A percentile compares a stretch with the other conserved stretches of the same genome.
phyloP scores from a whole-genome alignment of 2,329 filamentous ascomycete genomes.

The Sarocladium oryzae region DNA sequence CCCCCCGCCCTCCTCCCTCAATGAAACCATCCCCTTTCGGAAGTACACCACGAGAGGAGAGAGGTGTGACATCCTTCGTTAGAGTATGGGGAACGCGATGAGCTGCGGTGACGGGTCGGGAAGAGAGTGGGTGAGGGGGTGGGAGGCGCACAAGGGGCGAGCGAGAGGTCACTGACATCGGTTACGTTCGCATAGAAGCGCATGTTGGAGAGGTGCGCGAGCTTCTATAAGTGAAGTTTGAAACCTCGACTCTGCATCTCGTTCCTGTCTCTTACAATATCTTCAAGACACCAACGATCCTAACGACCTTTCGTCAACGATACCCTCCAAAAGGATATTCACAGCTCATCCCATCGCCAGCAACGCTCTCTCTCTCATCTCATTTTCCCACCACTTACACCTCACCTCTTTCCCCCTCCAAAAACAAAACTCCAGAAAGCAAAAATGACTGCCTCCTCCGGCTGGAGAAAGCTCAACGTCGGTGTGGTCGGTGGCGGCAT shows the following conservation, averaged over 20 bases:
- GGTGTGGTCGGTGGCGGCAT: constrained; percentile 42
- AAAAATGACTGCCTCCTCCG: constrained; percentile 9
- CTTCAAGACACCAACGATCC: too few species aligned
- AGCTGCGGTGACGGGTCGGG: neutral
- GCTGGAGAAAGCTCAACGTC: constrained; percentile 39
- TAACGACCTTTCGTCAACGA: neutral
- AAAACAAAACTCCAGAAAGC: neutral
- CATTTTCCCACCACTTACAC: too few species aligned
- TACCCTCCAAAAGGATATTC: constrained; percentile 4
- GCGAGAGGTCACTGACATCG: neutral
- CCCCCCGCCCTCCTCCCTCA: too few species aligned
- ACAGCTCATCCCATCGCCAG: too few species aligned
- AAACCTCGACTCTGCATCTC: neutral
- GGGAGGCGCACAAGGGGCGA: neutral
- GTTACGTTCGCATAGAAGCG: constrained; percentile 9
- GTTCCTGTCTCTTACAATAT: too few species aligned
- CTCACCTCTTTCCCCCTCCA: neutral
- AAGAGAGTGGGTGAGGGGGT: neutral
- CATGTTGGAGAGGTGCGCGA: neutral
- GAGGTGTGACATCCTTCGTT: neutral
- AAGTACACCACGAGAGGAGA: neutral
- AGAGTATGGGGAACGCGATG: neutral
- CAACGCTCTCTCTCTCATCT: too few species aligned
- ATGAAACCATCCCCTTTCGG: constrained; percentile 1
- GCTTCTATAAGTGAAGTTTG: constrained; percentile 7